phyloP scores from a whole-genome alignment of 352 stramenopile species.

The Pythium vanterpoolii region DNA sequence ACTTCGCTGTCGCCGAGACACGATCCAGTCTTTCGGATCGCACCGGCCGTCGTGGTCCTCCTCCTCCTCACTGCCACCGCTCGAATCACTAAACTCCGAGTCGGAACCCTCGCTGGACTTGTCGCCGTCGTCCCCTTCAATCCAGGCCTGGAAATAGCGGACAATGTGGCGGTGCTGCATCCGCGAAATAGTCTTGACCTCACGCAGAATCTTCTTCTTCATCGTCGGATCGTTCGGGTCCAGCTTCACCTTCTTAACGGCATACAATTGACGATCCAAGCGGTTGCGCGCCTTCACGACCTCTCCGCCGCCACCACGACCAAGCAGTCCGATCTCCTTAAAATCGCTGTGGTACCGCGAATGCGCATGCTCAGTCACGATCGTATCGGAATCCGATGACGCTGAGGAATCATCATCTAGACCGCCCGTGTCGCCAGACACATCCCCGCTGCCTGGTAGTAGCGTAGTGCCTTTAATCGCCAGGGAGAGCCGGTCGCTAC shows the following conservation, averaged over 20 bases:
- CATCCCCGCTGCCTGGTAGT: background rate
- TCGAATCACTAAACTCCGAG: conserved; percentile 35
- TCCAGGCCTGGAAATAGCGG: conserved; percentile 91
- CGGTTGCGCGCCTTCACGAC: conserved; percentile 84
- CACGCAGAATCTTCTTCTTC: conserved; percentile 95
- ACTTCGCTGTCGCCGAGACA: conserved; percentile 10
- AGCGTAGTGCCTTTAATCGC: background rate
- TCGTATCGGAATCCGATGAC: conserved; percentile 42
- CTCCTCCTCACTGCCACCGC: conserved; percentile 19
- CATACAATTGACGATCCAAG: conserved; percentile 79
- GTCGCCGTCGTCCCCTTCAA: conserved; percentile 65
- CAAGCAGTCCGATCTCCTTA: conserved; percentile 80
- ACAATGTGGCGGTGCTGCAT: conserved; percentile 97
- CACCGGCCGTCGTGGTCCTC: conserved; percentile 20
- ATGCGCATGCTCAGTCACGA: conserved; percentile 44
- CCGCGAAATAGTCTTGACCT: conserved; percentile 95
- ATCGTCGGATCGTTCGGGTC: conserved; percentile 84
- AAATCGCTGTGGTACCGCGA: conserved; percentile 85
- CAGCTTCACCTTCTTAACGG: conserved; percentile 86
- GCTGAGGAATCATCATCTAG: conserved; percentile 35
- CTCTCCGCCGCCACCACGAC: conserved; percentile 76
- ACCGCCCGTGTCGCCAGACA: conserved; percentile 8
- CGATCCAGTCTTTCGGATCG: conserved; percentile 27
- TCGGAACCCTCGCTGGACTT: conserved; percentile 19
- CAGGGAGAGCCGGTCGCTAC: background rate